These are phyloP conservation scores for Sporothrix schenckii DNA, from an alignment of 2,329 filamentous ascomycete genomes.

Conservation along the genomic window DNA sequence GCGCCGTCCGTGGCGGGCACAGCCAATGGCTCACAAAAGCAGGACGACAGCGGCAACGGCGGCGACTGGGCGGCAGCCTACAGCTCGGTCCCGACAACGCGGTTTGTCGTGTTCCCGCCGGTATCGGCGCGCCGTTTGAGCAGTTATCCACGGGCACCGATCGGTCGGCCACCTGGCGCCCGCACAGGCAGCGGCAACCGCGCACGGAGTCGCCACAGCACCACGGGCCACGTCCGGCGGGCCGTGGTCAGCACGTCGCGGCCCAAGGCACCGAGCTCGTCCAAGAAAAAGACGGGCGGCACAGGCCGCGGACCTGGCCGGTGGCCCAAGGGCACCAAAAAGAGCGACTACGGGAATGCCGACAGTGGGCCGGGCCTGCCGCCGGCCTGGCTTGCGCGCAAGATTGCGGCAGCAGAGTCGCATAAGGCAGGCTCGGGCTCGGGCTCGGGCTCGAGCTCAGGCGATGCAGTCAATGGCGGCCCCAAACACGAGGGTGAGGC, in stretches of 20 bases:
- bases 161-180: constrained; percentile 46
- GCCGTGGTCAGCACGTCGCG: constrained; percentile 42
- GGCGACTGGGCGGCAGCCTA: constrained; percentile 55
- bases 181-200: constrained; percentile 46
- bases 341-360: constrained; percentile 68
- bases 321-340: constrained; percentile 70
- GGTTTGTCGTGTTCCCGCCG: constrained; percentile 79
- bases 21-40: constrained; percentile 16
- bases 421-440: constrained; percentile 11
- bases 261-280: constrained; percentile 46
- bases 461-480: background rate
- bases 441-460: constrained; percentile 11
- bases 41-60: constrained; percentile 37
- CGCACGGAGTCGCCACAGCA: constrained; percentile 47
- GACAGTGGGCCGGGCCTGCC: constrained; percentile 66
- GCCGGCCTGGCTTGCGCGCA: constrained; percentile 55
- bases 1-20: constrained; percentile 4
- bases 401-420: constrained; percentile 26
- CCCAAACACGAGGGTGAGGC: background rate
- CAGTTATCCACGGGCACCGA: constrained; percentile 48
- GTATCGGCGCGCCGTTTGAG: constrained; percentile 56
- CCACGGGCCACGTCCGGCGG: constrained; percentile 43
- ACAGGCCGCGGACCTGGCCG: constrained; percentile 66
- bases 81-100: constrained; percentile 64
- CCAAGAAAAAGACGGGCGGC: constrained; percentile 60